Percentiles rank a stretch among this genome's conserved stretches.
These are phyloP conservation scores for Aspergillus puulaauensis DNA, from an alignment of 2,329 filamentous ascomycete species.

Conservation along the genomic window DNA sequence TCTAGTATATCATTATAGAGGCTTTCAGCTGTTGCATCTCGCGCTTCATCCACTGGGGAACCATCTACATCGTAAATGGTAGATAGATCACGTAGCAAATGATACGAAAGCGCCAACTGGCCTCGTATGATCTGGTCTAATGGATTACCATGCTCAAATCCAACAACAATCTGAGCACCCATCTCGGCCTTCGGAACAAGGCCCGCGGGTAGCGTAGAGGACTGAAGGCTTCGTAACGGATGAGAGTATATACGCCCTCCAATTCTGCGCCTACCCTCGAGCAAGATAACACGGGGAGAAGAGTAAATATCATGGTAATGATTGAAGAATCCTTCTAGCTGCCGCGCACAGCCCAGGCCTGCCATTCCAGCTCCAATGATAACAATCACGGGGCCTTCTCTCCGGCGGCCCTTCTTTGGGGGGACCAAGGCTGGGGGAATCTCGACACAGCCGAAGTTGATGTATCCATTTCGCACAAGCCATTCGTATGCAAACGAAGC, in stretches of 20 bases:
- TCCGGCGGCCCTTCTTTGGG: slow-evolving; percentile 43
- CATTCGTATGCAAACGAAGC: slow-evolving; percentile 89
- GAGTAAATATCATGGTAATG: slow-evolving; percentile 72
- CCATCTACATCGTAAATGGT: slow-evolving; percentile 77
- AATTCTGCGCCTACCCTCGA: slow-evolving; percentile 84
- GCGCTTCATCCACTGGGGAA: slow-evolving; percentile 67
- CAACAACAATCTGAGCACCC: slow-evolving; percentile 97
- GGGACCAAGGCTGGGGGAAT: slow-evolving; percentile 52
- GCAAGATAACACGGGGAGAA: slow-evolving; percentile 69
- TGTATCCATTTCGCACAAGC: slow-evolving; percentile 86
- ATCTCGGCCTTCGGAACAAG: slow-evolving; percentile 83
- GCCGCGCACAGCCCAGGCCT: slow-evolving; percentile 85
- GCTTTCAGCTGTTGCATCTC: slow-evolving; percentile 82
- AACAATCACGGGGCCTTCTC: slow-evolving; percentile 69
- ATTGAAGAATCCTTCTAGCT: slow-evolving; percentile 79
- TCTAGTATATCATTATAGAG: slow-evolving; percentile 95
- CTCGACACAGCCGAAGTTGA: slow-evolving; percentile 92
- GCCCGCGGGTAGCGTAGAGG: slow-evolving; percentile 51
- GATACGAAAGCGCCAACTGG: slow-evolving; percentile 83
- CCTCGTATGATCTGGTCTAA: slow-evolving; percentile 87
- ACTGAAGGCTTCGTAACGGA: slow-evolving; percentile 60
- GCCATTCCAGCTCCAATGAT: slow-evolving; percentile 94
- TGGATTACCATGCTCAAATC: slow-evolving; percentile 93
- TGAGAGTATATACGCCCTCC: slow-evolving; percentile 94
- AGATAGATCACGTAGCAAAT: slow-evolving; percentile 74